These are phyloP conservation scores for Candida rishiriensis DNA, from an alignment of 805 yeast species.

Conservation along the genomic window DNA sequence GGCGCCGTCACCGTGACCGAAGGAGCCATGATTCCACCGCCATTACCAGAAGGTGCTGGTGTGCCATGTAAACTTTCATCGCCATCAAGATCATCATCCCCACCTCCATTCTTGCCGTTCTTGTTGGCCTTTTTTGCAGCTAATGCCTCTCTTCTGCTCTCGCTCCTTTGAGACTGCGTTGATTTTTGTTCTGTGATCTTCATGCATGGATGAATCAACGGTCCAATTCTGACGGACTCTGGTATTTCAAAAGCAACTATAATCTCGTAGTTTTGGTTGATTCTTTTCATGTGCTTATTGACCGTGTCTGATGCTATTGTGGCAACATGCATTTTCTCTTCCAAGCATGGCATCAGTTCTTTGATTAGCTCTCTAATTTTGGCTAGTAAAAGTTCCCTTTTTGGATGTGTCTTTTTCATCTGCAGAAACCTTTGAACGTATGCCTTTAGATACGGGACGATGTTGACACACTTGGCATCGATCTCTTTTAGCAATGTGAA, in stretches of 20 bases:
- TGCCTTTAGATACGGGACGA: constrained; percentile 61
- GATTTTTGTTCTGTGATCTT: constrained; percentile 53
- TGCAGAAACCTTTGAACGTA: constrained; percentile 47
- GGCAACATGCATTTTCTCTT: constrained; percentile 97
- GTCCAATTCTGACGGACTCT: constrained; percentile 69
- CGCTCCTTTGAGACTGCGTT: constrained; percentile 74
- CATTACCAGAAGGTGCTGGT: constrained; percentile 13
- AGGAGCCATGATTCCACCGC: constrained; percentile 5
- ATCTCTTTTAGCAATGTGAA: constrained; percentile 87
- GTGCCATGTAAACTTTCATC: constrained; percentile 20
- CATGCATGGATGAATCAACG: constrained; percentile 88
- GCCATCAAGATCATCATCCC: constrained; percentile 21
- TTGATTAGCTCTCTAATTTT: constrained; percentile 42
- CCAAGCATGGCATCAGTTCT: constrained; percentile 86
- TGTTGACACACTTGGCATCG: constrained; percentile 84
- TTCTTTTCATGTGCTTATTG: constrained; percentile 59
- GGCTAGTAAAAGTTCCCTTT: constrained; percentile 33
- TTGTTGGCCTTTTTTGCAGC: constrained; percentile 74
- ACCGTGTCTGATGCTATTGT: constrained; percentile 82
- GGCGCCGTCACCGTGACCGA: constrained; percentile 1
- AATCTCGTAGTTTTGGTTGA: constrained; percentile 80
- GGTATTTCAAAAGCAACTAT: constrained; percentile 77
- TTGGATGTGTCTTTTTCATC: constrained; percentile 33
- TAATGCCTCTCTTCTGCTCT: constrained; percentile 85
- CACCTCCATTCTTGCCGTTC: constrained; percentile 13